phyloP scores from a whole-genome alignment of 352 stramenopile genomes.

The Lagenidium giganteum region DNA sequence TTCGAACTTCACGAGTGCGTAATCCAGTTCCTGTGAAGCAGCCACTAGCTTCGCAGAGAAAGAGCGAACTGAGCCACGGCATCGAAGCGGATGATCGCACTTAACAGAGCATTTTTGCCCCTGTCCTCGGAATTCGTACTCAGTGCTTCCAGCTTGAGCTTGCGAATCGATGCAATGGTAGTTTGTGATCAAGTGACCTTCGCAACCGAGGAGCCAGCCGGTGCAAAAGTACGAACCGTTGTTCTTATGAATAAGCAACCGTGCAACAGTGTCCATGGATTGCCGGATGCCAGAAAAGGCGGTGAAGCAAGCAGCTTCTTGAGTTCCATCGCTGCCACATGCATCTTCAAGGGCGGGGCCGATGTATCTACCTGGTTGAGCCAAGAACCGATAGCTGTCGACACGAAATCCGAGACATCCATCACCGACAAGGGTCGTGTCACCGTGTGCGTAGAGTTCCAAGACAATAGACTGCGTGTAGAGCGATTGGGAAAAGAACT shows the following conservation, averaged over 20 bases:
- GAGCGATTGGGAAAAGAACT: conserved; percentile 37
- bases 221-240: conserved; percentile 58
- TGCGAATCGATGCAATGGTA: conserved; percentile 64
- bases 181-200: conserved; percentile 76
- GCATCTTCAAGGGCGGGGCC: conserved; percentile 31
- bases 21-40: conserved; percentile 36
- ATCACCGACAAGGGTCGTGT: conserved; percentile 9
- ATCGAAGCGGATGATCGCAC: conserved; percentile 29
- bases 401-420: conserved; percentile 45
- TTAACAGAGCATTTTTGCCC: conserved; percentile 23
- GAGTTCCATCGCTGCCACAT: conserved; percentile 51
- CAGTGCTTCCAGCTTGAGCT: conserved; percentile 38
- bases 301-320: conserved; percentile 47
- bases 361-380: conserved; percentile 5
- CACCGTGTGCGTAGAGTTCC: conserved; percentile 35
- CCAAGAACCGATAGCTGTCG: conserved; percentile 40
- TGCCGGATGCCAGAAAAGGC: conserved; percentile 12
- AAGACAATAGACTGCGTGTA: conserved; percentile 32
- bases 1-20: conserved; percentile 61
- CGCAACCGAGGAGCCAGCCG: conserved; percentile 63
- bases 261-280: conserved; percentile 31
- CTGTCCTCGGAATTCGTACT: conserved; percentile 67
- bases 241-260: conserved; percentile 62
- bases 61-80: conserved; percentile 25
- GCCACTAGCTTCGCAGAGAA: conserved; percentile 32